Evolutionary conservation across 1,284 basidiomycete species (phyloP).

Genomic region (Tilletia horrida): DNA sequence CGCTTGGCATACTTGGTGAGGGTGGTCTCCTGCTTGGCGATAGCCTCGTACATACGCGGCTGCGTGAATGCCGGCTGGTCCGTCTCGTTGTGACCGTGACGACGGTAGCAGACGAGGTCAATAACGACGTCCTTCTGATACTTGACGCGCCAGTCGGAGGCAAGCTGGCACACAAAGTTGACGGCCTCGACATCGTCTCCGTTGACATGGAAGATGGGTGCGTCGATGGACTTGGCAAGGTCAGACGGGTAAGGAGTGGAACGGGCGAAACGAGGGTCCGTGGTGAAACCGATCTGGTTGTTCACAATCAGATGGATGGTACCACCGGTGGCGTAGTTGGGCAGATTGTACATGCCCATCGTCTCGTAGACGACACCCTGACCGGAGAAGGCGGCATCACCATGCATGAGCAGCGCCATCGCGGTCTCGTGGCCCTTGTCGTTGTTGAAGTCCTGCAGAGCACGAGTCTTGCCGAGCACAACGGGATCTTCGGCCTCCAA

Average conservation of each 20-base stretch:
- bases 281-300: slow-evolving; percentile 99
- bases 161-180: slow-evolving; percentile 88
- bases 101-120: slow-evolving; percentile 97
- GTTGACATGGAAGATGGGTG: slow-evolving; percentile 99
- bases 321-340: slow-evolving; percentile 92
- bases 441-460: slow-evolving; percentile 89
- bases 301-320: slow-evolving; percentile 98
- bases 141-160: slow-evolving; percentile 95
- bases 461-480: slow-evolving; percentile 94
- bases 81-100: slow-evolving; percentile 98
- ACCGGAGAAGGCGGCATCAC: slow-evolving; percentile 97
- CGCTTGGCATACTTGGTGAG: slow-evolving; percentile 87
- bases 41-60: slow-evolving; percentile 97
- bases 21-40: slow-evolving; percentile 88
- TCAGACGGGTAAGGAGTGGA: slow-evolving; percentile 99
- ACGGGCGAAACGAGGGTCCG: slow-evolving; percentile 92
- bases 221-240: slow-evolving; percentile 96
- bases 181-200: slow-evolving; percentile 98
- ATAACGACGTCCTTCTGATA: slow-evolving; percentile 99
- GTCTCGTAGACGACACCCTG: slow-evolving; percentile 99
- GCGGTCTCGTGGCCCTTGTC: slow-evolving; percentile 63
- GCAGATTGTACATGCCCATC: slow-evolving; percentile 95
- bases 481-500: slow-evolving; percentile 95
- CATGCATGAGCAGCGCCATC: slow-evolving; percentile 92
- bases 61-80: slow-evolving; percentile 99